Conservation (phyloP, 306 rosid genomes). For the Coriaria nepalensis region DNA sequence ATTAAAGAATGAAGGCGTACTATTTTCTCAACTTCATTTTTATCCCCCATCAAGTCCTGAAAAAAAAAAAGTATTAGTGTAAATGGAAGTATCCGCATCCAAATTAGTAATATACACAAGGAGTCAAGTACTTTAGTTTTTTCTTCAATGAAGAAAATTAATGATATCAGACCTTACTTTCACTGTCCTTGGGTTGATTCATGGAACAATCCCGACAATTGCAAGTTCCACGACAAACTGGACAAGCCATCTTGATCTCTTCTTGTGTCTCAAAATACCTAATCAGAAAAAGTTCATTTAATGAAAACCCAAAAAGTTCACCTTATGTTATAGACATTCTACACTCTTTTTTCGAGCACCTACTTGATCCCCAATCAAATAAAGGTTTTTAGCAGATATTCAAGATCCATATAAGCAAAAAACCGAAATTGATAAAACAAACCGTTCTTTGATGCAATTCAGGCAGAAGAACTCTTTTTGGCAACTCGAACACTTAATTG, state of each 20-base stretch:
- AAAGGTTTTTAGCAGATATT: too few species aligned
- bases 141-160: constrained; percentile 19
- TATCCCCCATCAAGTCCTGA: constrained; percentile 58
- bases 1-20: constrained; percentile 69
- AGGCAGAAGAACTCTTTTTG: constrained; percentile 67
- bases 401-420: constrained; percentile 5
- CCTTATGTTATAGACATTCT: not conserved
- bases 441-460: constrained; percentile 88
- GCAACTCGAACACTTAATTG: constrained; percentile 65
- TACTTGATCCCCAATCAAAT: too few species aligned
- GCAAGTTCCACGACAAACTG: constrained; percentile 87
- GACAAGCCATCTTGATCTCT: constrained; percentile 81
- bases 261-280: constrained; percentile 77
- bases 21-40: constrained; percentile 49
- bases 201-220: constrained; percentile 73
- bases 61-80: too few species aligned
- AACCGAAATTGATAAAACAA: constrained; percentile 14
- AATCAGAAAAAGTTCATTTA: constrained; percentile 8
- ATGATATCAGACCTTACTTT: constrained; percentile 94
- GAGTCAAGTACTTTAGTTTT: too few species aligned
- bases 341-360: not conserved
- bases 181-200: constrained; percentile 49
- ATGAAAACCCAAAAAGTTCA: too few species aligned
- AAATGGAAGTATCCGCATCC: too few species aligned
- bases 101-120: too few species aligned